Evolutionary conservation across 1,284 basidiomycete genomes (phyloP).

Genomic region (Pseudozyma tsukubaensis): DNA sequence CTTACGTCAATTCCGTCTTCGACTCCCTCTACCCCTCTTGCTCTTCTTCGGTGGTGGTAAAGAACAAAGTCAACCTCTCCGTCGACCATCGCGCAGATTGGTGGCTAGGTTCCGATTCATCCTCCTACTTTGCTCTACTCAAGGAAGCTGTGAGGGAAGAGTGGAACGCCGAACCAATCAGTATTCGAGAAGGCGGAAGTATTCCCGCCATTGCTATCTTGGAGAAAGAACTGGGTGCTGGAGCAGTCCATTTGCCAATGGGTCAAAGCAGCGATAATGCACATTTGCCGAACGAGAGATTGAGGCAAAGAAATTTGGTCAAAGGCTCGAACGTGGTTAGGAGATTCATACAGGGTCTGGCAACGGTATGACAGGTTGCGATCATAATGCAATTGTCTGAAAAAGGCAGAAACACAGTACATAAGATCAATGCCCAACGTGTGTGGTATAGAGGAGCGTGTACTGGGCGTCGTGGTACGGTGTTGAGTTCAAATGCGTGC

Average conservation of each 20-base stretch:
- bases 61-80: conserved; percentile 70
- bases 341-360: conserved; percentile 37
- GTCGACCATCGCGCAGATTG: conserved; percentile 90
- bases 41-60: conserved; percentile 3
- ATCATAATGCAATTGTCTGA: too few relatives aligned
- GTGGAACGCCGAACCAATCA: conserved; percentile 80
- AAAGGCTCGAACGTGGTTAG: conserved; percentile 40
- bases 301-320: conserved; percentile 79
- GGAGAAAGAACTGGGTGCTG: conserved; percentile 82
- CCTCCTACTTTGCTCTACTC: conserved; percentile 83
- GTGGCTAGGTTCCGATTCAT: conserved; percentile 90
- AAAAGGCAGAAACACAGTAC: too few relatives aligned
- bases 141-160: conserved; percentile 84
- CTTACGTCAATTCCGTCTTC: conserved; percentile 77
- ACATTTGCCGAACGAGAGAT: conserved; percentile 85
- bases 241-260: conserved; percentile 86
- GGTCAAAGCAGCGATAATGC: conserved; percentile 80
- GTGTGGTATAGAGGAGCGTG: too few relatives aligned
- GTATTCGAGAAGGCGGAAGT: conserved; percentile 80
- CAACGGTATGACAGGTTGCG: conserved; percentile 3
- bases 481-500: conserved; percentile 10
- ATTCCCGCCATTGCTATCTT: conserved; percentile 87
- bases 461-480: background rate
- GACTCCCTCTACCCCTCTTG: conserved; percentile 70
- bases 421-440: too few relatives aligned